Conservation (phyloP, 176 grass and related monocot species). For the Rhynchospora pubera region DNA sequence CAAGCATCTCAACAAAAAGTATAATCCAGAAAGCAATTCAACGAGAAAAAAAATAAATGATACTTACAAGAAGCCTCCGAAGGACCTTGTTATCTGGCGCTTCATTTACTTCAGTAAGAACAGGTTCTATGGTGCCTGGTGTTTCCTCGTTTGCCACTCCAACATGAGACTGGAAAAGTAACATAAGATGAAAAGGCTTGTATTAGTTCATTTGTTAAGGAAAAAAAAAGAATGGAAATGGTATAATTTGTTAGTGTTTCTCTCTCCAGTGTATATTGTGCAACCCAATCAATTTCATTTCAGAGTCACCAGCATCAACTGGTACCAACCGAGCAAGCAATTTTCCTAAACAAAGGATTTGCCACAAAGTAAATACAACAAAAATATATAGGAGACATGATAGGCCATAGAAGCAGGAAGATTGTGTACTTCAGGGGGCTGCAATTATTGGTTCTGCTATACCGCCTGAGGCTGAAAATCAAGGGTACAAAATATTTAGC, state of each 20-base stretch:
- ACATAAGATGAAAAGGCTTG: not conserved
- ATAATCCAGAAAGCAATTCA: not conserved
- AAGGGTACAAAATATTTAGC: slow-evolving; percentile 1
- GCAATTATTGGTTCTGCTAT: not conserved
- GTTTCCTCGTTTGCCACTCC: slow-evolving; percentile 23
- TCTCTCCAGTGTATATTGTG: not conserved
- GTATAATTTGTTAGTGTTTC: not conserved
- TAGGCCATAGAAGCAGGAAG: not conserved
- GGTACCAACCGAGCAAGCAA: not conserved
- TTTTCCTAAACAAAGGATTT: not conserved
- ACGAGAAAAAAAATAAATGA: slow-evolving; percentile 12
- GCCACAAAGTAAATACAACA: not conserved
- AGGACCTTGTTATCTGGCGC: slow-evolving; percentile 50
- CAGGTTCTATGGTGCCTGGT: slow-evolving; percentile 26
- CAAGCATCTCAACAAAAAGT: not conserved
- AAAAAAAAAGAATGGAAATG: not conserved
- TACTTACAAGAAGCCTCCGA: slow-evolving; percentile 93
- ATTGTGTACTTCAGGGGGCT: not conserved
- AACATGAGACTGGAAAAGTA: slow-evolving; percentile 28
- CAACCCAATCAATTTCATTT: not conserved
- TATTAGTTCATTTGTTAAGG: not conserved
- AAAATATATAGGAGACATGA: not conserved
- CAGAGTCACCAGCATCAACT: not conserved
- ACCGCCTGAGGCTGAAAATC: not conserved
- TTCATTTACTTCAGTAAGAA: slow-evolving; percentile 33